Base-by-base conservation (phyloP, 768 basidiomycete species). In the Tricholoma flavovirens region DNA sequence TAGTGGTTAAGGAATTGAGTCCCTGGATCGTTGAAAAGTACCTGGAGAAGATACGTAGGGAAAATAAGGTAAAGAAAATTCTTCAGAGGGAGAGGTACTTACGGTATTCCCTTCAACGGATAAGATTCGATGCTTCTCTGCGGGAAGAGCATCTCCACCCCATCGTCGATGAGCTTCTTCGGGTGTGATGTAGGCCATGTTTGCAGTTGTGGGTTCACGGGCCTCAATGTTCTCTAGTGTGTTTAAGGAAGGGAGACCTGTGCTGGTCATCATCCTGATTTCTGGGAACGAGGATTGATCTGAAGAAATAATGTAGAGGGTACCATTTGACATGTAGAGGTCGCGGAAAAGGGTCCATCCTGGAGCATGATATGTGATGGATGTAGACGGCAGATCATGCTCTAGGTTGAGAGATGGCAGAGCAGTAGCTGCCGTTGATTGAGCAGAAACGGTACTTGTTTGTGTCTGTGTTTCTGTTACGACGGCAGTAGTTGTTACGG, bases 301-400 rank as follows among this genome's bases (percentile, higher is more conserved):
- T 19, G 67, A 66, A 1, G 84, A 77, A 54, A 93, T 75, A 64
- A 93, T 79, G 69, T 80, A 84, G 46, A 93, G 77, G 0, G 90
- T 92, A 7, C 88, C 89, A 59, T 92, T 88, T 48, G 84, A 81
- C 83, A 93, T 82, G 78, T 95, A 95, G 4, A 95, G 66, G 66
- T 93, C 85, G 24, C 79, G 79, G 69, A 90, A 91, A 30, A 93
- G 71, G 0, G 93, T 93, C 90, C 92, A 94, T 38, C 92, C 91
- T 26, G 85, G 85, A 4, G 84, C 85, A 54, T 90, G 88, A 21
- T 81, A 75, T 11, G 83, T 68, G 26, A 90, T 64, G 12, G 77
- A 72, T 0, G 87, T 88, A 46, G 76, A 71, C 0, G 83, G 83
- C 3, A 87, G 54, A 14, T 58, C 51, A 5, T 53, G 33, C 22